Evolutionary conservation across 1,139 yeast species (phyloP), one percentile per base, ranked within the genome.

Genomic region (Pichia cactophila): DNA sequence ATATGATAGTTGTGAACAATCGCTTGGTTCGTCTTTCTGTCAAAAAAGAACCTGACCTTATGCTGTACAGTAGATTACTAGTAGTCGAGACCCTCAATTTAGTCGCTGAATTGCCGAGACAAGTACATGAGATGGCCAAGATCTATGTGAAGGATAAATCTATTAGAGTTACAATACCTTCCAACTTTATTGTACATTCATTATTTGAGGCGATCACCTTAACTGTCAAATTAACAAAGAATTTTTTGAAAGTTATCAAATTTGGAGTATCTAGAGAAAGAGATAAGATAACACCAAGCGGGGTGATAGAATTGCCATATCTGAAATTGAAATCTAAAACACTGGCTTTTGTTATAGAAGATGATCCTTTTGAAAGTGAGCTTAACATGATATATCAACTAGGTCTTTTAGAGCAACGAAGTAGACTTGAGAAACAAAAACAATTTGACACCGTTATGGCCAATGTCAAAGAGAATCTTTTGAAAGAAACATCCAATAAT

Each of bases 331-430:
- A 64, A 47, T 67, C 89, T 0, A 68, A 72, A 6, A 69, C 69
- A 31, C 58, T 86, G 7, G 60, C 74, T 2, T 68, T 83, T 45
- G 61, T 69, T 11, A 69, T 83, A 67, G 88, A 81, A 52, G 96
- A 89, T 66, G 96, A 90, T 66, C 88, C 94, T 6, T 88, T 92
- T 63, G 98, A 90, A 65, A 68, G 84, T 1, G 84, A 88, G 57
- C 67, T 90, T 50, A 79, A 78, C 41, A 75, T 85, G 76, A 82
- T 86, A 28, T 86, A 78, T 64, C 92, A 86, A 60, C 74, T 87
- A 35, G 96, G 96, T 2, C 56, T 75, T 46, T 67, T 77, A 5
- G 97, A 88, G 60, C 95, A 86, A 61, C 70, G 77, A 50, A 72
- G 75, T 51, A 70, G 97, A 47, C 52, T 78, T 42, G 89, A 82